phyloP scores from a whole-genome alignment of 2,329 filamentous ascomycete genomes.

The Thielaviopsis ethacetica region DNA sequence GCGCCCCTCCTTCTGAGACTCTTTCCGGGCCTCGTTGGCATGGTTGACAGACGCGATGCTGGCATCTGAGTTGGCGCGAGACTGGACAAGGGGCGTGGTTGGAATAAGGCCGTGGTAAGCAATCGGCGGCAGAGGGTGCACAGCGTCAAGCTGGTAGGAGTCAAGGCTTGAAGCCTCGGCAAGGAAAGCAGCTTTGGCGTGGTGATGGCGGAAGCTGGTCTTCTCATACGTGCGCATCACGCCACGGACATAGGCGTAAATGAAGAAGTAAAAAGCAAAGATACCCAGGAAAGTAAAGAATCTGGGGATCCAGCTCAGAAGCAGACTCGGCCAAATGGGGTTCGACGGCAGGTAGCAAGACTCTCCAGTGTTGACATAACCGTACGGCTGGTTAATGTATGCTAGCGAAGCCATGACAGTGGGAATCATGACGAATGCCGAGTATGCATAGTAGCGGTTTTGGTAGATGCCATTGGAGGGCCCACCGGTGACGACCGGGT shows the following conservation, averaged over 20 bases:
- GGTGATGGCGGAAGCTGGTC: constrained; percentile 4
- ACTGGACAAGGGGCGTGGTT: constrained; percentile 14
- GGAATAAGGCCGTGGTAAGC: constrained; percentile 20
- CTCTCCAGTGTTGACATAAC: constrained; percentile 45
- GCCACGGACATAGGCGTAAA: constrained; percentile 49
- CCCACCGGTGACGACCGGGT: constrained; percentile 29
- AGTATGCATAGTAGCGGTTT: constrained; percentile 44
- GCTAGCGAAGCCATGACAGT: constrained; percentile 43
- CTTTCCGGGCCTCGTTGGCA: background rate
- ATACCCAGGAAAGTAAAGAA: constrained; percentile 53
- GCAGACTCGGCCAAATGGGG: constrained; percentile 52
- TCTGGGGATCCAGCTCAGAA: constrained; percentile 56
- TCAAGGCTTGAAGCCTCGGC: constrained; percentile 1
- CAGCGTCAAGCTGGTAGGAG: constrained; percentile 10
- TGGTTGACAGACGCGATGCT: background rate
- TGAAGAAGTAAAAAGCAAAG: constrained; percentile 45
- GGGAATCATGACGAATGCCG: constrained; percentile 40
- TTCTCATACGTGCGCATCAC: constrained; percentile 9
- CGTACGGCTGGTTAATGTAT: constrained; percentile 36
- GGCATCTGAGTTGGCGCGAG: background rate
- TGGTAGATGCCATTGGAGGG: constrained; percentile 48
- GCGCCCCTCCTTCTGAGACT: background rate
- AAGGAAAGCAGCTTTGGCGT: constrained; percentile 2
- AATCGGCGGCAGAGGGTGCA: constrained; percentile 19
- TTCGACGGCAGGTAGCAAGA: constrained; percentile 54